Percentiles rank a stretch among this genome's conserved stretches.
These are phyloP conservation scores for Ceratocystiopsis minuta DNA, from an alignment of 2,329 filamentous ascomycete species.

Conservation along the genomic window DNA sequence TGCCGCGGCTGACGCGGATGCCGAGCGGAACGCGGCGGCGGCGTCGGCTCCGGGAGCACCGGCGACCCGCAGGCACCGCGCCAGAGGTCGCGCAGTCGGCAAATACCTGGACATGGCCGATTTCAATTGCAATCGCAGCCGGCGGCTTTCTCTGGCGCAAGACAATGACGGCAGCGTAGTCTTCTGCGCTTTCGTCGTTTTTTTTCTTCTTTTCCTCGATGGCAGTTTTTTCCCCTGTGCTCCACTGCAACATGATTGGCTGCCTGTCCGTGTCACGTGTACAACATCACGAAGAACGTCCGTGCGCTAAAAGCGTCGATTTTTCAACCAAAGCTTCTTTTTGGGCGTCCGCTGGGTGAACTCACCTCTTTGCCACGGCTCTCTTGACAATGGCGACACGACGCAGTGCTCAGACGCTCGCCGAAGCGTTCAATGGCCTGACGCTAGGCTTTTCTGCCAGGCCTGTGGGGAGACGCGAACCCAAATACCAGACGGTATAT, in stretches of 20 bases:
- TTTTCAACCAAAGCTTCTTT: neutral
- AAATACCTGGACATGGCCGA: conserved; percentile 7
- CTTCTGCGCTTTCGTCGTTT: no score
- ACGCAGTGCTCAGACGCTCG: conserved; percentile 4
- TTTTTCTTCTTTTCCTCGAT: neutral
- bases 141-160: no score
- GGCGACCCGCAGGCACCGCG: conserved; percentile 6
- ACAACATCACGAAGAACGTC: neutral
- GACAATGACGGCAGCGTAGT: no score
- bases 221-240: neutral
- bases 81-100: conserved; percentile 9
- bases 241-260: neutral
- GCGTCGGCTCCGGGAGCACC: neutral
- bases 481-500: no score
- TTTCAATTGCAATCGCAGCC: neutral
- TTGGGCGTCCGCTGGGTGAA: no score
- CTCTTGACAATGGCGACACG: conserved; percentile 6
- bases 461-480: no score
- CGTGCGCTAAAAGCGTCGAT: conserved; percentile 1
- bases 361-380: no score
- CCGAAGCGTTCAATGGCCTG: conserved; percentile 6
- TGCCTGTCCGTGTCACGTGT: neutral
- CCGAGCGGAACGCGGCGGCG: neutral
- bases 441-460: neutral
- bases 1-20: neutral